Conservation (phyloP, 2,329 filamentous ascomycete genomes). For the Ophiostoma australiae region DNA sequence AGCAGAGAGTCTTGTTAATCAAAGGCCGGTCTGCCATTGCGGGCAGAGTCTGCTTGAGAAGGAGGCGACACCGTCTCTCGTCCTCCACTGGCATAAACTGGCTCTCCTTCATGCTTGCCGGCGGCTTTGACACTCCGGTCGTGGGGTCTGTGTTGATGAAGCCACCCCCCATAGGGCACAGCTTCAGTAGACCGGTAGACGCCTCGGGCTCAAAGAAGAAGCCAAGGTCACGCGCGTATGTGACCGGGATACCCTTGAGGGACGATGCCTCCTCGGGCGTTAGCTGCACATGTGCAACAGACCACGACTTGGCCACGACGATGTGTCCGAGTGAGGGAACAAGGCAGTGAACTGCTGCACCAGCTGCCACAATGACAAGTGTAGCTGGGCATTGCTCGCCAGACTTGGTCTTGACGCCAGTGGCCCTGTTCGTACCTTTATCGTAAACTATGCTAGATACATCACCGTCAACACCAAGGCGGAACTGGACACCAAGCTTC, state of each 20-base stretch:
- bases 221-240: slow-evolving; percentile 56
- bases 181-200: slow-evolving; percentile 52
- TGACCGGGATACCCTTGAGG: slow-evolving; percentile 56
- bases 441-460: background rate
- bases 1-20: background rate
- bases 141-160: background rate
- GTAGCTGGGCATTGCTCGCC: background rate
- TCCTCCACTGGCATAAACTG: background rate
- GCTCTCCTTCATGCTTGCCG: background rate
- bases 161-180: slow-evolving; percentile 35
- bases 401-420: background rate
- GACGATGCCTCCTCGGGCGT: slow-evolving; percentile 43
- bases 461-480: background rate
- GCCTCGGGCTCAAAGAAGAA: slow-evolving; percentile 43
- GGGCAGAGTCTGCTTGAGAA: background rate
- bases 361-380: background rate
- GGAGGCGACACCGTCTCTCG: background rate
- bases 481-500: background rate
- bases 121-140: background rate
- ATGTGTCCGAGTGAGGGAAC: background rate
- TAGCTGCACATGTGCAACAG: background rate
- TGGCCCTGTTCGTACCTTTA: background rate
- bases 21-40: background rate
- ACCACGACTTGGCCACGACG: background rate
- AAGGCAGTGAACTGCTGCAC: background rate